Percentiles rank a stretch among this genome's conserved stretches.
Conservation (phyloP, 2,329 filamentous ascomycete genomes). For the Botrytis porri region DNA sequence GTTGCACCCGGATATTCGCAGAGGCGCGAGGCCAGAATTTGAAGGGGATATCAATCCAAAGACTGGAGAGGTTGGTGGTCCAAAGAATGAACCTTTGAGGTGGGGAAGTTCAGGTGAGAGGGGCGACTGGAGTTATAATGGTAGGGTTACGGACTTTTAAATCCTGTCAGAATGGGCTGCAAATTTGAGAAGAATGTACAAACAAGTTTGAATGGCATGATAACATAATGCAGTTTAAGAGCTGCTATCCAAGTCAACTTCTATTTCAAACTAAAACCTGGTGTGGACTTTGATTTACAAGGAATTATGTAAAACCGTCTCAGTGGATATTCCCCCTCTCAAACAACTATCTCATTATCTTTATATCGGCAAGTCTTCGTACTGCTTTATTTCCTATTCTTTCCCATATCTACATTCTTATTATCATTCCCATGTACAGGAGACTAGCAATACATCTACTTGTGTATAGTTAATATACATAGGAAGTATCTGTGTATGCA, state of each 20-base stretch:
- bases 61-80: constrained; percentile 93
- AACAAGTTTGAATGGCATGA: neutral
- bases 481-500: neutral
- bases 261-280: neutral
- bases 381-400: neutral
- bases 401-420: too few species aligned
- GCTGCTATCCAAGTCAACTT: neutral
- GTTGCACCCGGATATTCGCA: constrained; percentile 66
- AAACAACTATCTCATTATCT: neutral
- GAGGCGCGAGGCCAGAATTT: constrained; percentile 85
- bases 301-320: too few species aligned
- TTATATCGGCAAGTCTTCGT: neutral
- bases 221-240: neutral
- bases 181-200: neutral
- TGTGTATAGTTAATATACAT: neutral
- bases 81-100: constrained; percentile 92
- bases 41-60: constrained; percentile 87
- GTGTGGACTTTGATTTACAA: neutral
- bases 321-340: neutral
- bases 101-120: constrained; percentile 71
- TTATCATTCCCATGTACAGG: neutral
- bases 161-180: neutral
- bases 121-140: constrained; percentile 86
- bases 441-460: neutral
- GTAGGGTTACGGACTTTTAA: constrained; percentile 86